phyloP scores from a whole-genome alignment of 1,284 basidiomycete species.

The Austropuccinia psidii region DNA sequence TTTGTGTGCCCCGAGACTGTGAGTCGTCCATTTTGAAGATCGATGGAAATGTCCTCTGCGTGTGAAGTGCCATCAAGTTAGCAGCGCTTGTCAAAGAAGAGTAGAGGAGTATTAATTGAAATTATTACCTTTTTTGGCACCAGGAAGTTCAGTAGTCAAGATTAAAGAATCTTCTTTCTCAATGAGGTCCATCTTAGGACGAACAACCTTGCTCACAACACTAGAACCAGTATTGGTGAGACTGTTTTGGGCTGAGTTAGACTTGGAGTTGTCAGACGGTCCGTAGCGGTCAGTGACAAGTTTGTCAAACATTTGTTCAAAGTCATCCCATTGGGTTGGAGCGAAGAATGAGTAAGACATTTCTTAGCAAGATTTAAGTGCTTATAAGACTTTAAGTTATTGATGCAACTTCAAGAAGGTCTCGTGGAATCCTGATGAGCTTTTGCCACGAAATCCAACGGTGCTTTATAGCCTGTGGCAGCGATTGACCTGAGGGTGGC shows the following conservation, averaged over 20 bases:
- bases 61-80: background rate
- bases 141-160: background rate
- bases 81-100: background rate
- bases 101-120: background rate
- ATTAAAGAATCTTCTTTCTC: background rate
- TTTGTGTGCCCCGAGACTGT: background rate
- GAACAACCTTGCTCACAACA: background rate
- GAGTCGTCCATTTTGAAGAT: constrained; percentile 13
- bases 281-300: background rate
- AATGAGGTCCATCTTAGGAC: constrained; percentile 3
- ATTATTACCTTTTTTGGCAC: background rate
- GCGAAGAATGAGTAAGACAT: no score
- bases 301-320: background rate
- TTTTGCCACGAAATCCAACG: no score
- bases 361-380: no score
- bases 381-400: no score
- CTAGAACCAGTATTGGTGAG: background rate
- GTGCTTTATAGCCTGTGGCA: no score
- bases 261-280: background rate
- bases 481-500: no score
- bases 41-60: constrained; percentile 5
- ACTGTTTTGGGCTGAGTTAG: background rate
- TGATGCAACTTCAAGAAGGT: no score
- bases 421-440: no score
- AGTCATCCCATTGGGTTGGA: constrained; percentile 8